A percentile compares a stretch with the other conserved stretches of the same genome.
phyloP scores from a whole-genome alignment of 306 rosid species.

The Vigna hirtella region DNA sequence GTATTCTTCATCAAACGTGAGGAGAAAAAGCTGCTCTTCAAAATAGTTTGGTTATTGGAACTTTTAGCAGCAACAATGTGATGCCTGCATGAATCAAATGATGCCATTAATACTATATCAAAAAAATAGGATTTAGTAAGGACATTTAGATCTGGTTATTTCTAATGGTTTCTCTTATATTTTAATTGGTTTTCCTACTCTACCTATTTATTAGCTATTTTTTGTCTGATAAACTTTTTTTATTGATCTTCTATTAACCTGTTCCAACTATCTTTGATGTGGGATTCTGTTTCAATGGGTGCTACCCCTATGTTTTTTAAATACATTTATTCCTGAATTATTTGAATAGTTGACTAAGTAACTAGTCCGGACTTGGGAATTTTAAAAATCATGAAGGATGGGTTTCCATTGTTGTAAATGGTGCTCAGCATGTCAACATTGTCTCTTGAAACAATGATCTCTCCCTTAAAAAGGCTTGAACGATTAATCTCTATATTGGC shows the following conservation, averaged over 20 bases:
- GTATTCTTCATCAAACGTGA: conserved; percentile 5
- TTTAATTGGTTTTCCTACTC: background rate
- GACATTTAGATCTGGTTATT: background rate
- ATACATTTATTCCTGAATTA: background rate
- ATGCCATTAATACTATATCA: background rate
- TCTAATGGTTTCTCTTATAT: background rate
- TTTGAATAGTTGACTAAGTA: background rate
- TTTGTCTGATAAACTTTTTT: background rate
- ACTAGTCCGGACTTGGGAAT: background rate
- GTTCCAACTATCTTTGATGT: background rate
- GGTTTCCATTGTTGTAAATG: conserved; percentile 10
- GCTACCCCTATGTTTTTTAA: background rate
- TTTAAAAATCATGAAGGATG: conserved; percentile 1
- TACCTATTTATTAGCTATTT: background rate
- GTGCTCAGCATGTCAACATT: background rate
- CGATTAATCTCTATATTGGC: conserved; percentile 2
- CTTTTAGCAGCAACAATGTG: background rate
- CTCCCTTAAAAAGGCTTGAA: background rate
- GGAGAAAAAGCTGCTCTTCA: background rate
- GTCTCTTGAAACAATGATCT: conserved; percentile 8
- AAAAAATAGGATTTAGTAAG: background rate
- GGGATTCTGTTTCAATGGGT: conserved; percentile 1
- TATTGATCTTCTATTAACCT: background rate
- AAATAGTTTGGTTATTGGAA: background rate
- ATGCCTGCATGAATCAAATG: background rate